Conservation (phyloP, 116 monocot species). For the Posidonia oceanica region DNA sequence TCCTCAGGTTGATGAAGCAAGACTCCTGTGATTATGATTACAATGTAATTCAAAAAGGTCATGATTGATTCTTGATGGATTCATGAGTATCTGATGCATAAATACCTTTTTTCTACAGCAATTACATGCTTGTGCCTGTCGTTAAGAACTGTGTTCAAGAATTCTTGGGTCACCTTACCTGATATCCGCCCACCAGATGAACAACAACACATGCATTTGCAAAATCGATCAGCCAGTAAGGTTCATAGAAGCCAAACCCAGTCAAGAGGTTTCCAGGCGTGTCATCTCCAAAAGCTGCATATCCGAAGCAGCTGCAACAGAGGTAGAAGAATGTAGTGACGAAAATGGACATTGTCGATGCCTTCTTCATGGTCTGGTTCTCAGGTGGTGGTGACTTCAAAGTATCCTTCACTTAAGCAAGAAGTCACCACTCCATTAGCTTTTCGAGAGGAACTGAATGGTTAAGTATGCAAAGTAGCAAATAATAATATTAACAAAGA, state of each 20-base stretch:
- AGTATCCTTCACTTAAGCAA: constrained; percentile 18
- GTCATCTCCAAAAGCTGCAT: too few relatives aligned
- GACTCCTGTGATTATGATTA: too few relatives aligned
- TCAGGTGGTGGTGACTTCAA: constrained; percentile 57
- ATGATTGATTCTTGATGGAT: too few relatives aligned
- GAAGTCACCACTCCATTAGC: too few relatives aligned
- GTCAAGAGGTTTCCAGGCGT: constrained; percentile 60
- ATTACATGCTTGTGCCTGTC: not conserved
- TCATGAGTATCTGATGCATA: not conserved
- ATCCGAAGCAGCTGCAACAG: constrained; percentile 30
- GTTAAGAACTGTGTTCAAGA: too few relatives aligned
- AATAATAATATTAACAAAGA: too few relatives aligned
- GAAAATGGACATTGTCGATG: constrained; percentile 22
- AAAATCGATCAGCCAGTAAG: constrained; percentile 68
- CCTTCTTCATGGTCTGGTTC: constrained; percentile 60
- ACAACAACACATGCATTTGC: constrained; percentile 60
- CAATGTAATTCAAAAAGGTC: too few relatives aligned
- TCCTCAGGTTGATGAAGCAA: too few relatives aligned
- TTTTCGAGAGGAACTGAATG: too few relatives aligned
- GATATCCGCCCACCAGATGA: constrained; percentile 70
- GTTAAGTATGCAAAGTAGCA: too few relatives aligned
- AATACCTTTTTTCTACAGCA: not conserved
- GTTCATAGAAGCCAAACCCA: constrained; percentile 63
- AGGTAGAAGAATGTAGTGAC: constrained; percentile 64
- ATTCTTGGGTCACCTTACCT: constrained; percentile 19